Percentiles rank a stretch among this genome's conserved stretches.
Evolutionary conservation across 129 eudicot species (phyloP).

Genomic region (Flaveria robusta): DNA sequence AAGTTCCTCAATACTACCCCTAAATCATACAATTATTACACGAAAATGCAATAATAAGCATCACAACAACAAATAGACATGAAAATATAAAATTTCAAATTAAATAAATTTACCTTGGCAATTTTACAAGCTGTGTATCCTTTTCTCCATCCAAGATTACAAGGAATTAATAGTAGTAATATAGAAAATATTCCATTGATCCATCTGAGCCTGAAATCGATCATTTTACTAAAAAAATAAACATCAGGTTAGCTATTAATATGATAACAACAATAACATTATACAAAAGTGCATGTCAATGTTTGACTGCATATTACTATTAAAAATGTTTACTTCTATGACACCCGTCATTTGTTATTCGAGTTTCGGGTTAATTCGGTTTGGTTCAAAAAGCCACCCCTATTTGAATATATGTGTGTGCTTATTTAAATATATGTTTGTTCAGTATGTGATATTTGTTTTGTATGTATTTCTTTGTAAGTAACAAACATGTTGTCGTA

Average conservation of each 20-base stretch:
- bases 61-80: background rate
- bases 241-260: slow-evolving; percentile 3
- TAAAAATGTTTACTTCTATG: too few species aligned
- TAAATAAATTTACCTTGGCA: slow-evolving; percentile 56
- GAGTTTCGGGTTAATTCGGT: too few species aligned
- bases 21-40: background rate
- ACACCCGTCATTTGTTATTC: too few species aligned
- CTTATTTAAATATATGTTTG: too few species aligned
- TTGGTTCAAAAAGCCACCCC: too few species aligned
- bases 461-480: too few species aligned
- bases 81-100: background rate
- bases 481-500: too few species aligned
- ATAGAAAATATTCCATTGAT: slow-evolving; percentile 34
- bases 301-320: too few species aligned
- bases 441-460: too few species aligned
- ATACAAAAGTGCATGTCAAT: too few species aligned
- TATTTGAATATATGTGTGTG: too few species aligned
- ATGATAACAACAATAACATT: background rate
- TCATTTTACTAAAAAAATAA: slow-evolving; percentile 41
- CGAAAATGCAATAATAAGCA: background rate
- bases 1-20: background rate
- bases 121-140: slow-evolving; percentile 76
- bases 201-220: slow-evolving; percentile 35
- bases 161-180: slow-evolving; percentile 43
- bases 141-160: slow-evolving; percentile 73